Evolutionary conservation across 345 rosid species (phyloP), one percentile per base, ranked within the genome.

Genomic region (Rhizophora apiculata): DNA sequence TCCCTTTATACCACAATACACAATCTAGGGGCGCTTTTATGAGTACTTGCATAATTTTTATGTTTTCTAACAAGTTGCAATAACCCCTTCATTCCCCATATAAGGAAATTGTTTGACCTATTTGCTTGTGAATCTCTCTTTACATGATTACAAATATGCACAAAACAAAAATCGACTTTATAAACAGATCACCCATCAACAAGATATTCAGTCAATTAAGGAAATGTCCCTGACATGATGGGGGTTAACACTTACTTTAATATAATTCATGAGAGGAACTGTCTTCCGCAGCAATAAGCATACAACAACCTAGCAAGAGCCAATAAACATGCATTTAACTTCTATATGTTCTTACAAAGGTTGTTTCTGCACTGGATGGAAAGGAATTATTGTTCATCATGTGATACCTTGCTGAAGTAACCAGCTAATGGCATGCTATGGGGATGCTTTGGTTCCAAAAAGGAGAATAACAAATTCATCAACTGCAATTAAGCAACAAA

Each of bases 351-450:
- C 48, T 39, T 39, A 9, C 4, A 2, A 39, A 11, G 48, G 48
- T 2, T 10, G 3, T 39, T 39, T 39, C 13, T 39, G 48, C 48
- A 39, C 48, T 39, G 48, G 16, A 39, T 39, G 48, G 48, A 9
- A 39, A 39, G 43, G 43, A 37, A 37, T 37, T 37, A 8, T 37
- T 37, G 2, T 64, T 77, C 58, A 72, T 46, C 34, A 72, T 57
- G 22, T 29, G 32, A 76, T 81, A 93, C 98, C 98, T 93, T 93
- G 82, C 98, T 89, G 72, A 93, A 93, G 80, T 93, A 93, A 34
- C 98, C 98, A 39, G 96, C 96, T 72, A 90, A 83, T 68, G 82
- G 70, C 48, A 92, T 77, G 72, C 85, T 82, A 77, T 87, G 92
- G 34, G 85, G 67, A 73, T 86, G 83, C 21, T 80, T 82, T 8